A percentile compares a stretch with the other conserved stretches of the same genome.
Conservation (phyloP, 306 rosid species). For the Morella rubra region DNA sequence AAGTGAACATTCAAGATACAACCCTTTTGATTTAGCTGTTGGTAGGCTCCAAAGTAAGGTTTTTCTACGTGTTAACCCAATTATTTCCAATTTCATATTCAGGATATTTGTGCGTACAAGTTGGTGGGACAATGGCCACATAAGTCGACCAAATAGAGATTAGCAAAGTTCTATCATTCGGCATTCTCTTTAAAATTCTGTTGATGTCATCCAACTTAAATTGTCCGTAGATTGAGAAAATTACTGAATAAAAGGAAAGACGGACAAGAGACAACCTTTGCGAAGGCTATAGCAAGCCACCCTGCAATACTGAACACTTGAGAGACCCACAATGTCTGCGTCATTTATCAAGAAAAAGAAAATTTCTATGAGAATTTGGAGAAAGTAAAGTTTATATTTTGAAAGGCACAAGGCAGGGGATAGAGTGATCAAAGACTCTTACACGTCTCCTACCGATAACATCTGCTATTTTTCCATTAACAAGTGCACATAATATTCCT, state of each 20-base stretch:
- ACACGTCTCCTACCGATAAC: constrained; percentile 49
- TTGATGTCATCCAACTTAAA: too few relatives aligned
- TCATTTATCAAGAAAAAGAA: background rate
- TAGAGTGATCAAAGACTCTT: constrained; percentile 32
- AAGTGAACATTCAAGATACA: too few relatives aligned
- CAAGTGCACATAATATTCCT: constrained; percentile 14
- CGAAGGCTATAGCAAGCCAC: constrained; percentile 58
- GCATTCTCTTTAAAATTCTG: too few relatives aligned
- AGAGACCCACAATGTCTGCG: constrained; percentile 76
- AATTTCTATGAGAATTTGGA: too few relatives aligned
- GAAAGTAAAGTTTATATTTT: background rate
- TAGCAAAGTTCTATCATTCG: too few relatives aligned
- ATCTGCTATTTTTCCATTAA: constrained; percentile 18
- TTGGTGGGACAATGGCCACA: background rate
- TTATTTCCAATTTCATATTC: background rate
- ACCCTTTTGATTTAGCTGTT: too few relatives aligned
- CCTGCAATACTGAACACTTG: constrained; percentile 71
- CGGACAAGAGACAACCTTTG: constrained; percentile 43
- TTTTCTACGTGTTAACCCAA: background rate
- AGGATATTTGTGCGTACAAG: background rate
- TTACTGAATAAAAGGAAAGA: background rate
- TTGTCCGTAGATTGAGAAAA: background rate
- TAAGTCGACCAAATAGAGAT: background rate
- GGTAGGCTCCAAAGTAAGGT: background rate
- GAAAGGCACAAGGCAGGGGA: background rate